Evolutionary conservation across 257 asterid genomes (phyloP), one percentile per base, ranked within the genome.

Genomic region (Nemophila menziesii): DNA sequence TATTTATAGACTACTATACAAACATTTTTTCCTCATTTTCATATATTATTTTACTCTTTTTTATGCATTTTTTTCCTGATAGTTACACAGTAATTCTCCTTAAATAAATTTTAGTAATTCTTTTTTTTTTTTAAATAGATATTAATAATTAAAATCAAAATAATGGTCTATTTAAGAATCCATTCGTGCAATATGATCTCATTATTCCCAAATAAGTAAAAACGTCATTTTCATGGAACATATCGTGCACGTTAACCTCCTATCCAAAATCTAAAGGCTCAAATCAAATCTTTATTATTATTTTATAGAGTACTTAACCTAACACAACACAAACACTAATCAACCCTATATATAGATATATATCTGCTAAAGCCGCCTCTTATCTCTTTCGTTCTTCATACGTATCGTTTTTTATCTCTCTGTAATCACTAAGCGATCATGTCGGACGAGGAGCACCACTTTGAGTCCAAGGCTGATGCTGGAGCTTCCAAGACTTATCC

Each of bases 361-460:
- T 53, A 53, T 53, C 43, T 47, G 47, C 33, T 11, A 44, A 16
- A 29, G 36, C 36, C 36, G 36, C 36, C 36, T 2, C 36, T 29
- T 4, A 10, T 29, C 36, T 13, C 36, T 7, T 29, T 29, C 1
- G 8, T 29, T 3, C 36, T 29, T 29, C 36, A 2, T 7, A 29
- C 2, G 4, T 7, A 2, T 29, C 36, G 12, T 29, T 5, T 29
- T 29, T 29, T 2, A 1, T 2, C 12, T 2, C 36, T 13, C 1
- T 29, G 8, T 29, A 2, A 7, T n/a, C n/a, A 29, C 12, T 7
- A 29, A 13, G 7, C 3, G 36, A 29, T 7, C 33, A 67, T 67
- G 73, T 67, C 73, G 57, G 73, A 67, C 65, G 73, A 67, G 52
- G 73, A 67, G 52, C 73, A 66, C 16, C 73, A 66, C 4, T 66